These are phyloP conservation scores for Eucalyptus melliodora DNA, from an alignment of 345 rosid species.

Conservation along the genomic window DNA sequence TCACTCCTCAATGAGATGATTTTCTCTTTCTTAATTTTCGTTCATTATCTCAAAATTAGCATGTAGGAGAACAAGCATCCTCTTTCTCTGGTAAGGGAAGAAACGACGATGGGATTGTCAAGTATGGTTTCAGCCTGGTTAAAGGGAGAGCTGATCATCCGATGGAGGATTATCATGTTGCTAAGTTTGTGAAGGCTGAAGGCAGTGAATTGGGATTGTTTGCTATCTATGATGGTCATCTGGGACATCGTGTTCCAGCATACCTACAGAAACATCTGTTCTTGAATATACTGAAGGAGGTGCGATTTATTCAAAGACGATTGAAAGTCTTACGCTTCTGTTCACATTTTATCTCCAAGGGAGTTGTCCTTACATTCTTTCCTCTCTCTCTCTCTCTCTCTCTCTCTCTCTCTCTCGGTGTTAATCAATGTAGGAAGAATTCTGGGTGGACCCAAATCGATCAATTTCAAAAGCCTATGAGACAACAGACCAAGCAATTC, in stretches of 20 bases:
- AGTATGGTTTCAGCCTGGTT: conserved; percentile 46
- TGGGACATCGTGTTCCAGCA: conserved; percentile 65
- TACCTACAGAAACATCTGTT: conserved; percentile 58
- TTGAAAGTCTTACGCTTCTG: background rate
- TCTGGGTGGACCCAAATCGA: conserved; percentile 21
- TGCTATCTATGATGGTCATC: conserved; percentile 67
- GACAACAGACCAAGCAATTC: conserved; percentile 49
- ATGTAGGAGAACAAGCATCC: conserved; percentile 18
- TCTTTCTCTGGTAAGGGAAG: conserved; percentile 58
- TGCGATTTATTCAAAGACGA: background rate
- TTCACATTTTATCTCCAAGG: background rate
- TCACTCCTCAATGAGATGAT: background rate
- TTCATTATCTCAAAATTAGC: conserved; percentile 2
- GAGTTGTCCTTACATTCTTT: background rate
- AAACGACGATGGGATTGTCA: conserved; percentile 27
- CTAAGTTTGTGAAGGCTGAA: conserved; percentile 26
- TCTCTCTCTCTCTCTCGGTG: background rate
- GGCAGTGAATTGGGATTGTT: conserved; percentile 56
- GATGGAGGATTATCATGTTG: conserved; percentile 73
- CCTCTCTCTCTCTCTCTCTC: too few relatives aligned
- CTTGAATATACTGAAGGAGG: conserved; percentile 53
- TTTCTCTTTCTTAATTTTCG: background rate
- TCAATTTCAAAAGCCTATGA: conserved; percentile 48
- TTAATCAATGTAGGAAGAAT: conserved; percentile 25
- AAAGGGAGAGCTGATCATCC: conserved; percentile 78